Evolutionary conservation across 345 rosid species (phyloP).

Genomic region (Bretschneidera sinensis): DNA sequence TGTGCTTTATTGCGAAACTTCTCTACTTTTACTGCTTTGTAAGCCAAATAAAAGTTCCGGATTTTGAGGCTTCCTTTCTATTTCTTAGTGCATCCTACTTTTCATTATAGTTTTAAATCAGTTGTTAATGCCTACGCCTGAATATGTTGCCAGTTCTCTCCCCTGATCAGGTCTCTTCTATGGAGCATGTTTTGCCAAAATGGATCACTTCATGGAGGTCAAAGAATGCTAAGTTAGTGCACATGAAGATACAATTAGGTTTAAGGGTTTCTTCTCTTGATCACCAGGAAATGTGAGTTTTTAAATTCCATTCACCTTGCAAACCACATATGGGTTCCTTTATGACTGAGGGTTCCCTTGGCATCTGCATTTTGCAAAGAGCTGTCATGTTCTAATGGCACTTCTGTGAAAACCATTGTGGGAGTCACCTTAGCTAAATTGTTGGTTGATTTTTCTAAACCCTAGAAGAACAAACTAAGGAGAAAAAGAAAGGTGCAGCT

Average conservation of each 20-base stretch:
- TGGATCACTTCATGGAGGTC: constrained; percentile 42
- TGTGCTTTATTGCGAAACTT: neutral
- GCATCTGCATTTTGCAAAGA: too few species aligned
- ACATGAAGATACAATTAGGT: constrained; percentile 50
- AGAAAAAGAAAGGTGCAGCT: too few species aligned
- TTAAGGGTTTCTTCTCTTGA: constrained; percentile 65
- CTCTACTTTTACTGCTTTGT: constrained; percentile 4
- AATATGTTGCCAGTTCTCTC: constrained; percentile 62
- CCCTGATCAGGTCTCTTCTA: constrained; percentile 64
- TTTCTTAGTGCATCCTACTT: neutral
- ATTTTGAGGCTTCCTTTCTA: neutral
- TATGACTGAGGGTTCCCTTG: too few species aligned
- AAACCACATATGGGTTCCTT: too few species aligned
- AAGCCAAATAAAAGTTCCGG: neutral
- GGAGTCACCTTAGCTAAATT: too few species aligned
- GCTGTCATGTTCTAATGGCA: too few species aligned
- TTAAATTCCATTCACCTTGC: constrained; percentile 6
- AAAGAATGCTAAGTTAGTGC: constrained; percentile 32
- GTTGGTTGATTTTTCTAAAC: too few species aligned
- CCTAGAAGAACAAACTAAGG: too few species aligned
- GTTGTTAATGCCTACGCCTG: constrained; percentile 26
- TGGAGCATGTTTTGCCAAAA: constrained; percentile 69
- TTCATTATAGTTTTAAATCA: constrained; percentile 1
- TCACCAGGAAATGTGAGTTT: constrained; percentile 59
- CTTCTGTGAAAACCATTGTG: too few species aligned